phyloP scores from a whole-genome alignment of 257 asterid genomes.

The Penstemon davidsonii region DNA sequence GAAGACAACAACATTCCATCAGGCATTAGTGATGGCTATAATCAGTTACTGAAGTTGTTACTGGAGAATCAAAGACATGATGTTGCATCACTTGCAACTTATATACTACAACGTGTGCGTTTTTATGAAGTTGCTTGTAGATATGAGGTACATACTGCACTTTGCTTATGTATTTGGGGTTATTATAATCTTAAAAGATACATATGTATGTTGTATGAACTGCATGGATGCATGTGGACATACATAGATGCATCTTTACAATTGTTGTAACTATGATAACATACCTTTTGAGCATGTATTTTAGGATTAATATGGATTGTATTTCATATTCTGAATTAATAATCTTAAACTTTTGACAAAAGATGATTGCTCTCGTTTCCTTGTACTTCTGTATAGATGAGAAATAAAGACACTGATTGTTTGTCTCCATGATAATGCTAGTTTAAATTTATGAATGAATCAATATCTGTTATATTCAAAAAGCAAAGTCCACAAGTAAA shows the following conservation, averaged over 20 bases:
- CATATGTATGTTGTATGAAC: neutral
- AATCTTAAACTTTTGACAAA: neutral
- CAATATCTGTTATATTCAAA: neutral
- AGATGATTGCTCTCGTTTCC: constrained; percentile 3
- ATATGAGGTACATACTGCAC: constrained; percentile 72
- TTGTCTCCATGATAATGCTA: neutral
- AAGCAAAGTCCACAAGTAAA: neutral
- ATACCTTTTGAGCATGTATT: neutral
- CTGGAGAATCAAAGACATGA: constrained; percentile 84
- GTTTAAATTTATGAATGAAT: neutral
- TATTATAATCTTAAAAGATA: constrained; percentile 3
- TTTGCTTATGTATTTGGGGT: constrained; percentile 24
- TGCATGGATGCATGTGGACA: constrained; percentile 3
- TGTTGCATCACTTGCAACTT: constrained; percentile 79
- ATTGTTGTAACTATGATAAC: neutral
- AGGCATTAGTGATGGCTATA: constrained; percentile 84
- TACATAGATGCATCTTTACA: neutral
- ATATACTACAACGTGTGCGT: constrained; percentile 83
- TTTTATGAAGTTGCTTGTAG: constrained; percentile 88
- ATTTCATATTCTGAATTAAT: neutral
- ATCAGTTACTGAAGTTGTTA: constrained; percentile 77
- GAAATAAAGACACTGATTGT: neutral
- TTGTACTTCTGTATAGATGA: constrained; percentile 1
- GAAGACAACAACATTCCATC: constrained; percentile 75
- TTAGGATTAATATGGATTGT: neutral